Percentiles rank a stretch among this genome's conserved stretches.
Conservation (phyloP, 352 stramenopile genomes). For the Globisporangium barbulae region DNA sequence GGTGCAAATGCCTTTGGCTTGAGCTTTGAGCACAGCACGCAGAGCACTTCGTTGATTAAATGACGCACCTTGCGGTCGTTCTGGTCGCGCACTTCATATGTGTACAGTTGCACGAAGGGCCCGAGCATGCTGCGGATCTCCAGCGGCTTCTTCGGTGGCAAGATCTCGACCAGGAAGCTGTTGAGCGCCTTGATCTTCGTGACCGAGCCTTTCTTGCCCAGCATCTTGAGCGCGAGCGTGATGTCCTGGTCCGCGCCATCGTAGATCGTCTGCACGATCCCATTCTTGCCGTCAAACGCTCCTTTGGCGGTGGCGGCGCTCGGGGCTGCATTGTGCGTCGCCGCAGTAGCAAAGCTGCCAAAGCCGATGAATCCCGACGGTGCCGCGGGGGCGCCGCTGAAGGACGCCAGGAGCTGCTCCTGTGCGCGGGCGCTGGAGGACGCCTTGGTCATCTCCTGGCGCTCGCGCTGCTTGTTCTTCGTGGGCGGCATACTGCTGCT, state of each 20-base stretch:
- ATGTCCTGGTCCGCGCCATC: conserved; percentile 78
- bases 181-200: conserved; percentile 82
- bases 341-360: conserved; percentile 46
- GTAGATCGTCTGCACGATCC: conserved; percentile 57
- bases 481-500: conserved; percentile 39
- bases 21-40: conserved; percentile 52
- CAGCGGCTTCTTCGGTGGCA: conserved; percentile 52
- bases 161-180: conserved; percentile 50
- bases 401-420: conserved; percentile 45
- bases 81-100: conserved; percentile 77
- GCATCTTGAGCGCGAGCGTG: conserved; percentile 77
- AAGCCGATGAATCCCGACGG: conserved; percentile 69
- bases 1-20: conserved; percentile 64
- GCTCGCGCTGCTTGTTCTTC: conserved; percentile 89
- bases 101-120: conserved; percentile 76
- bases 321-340: conserved; percentile 10
- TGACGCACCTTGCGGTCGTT: conserved; percentile 83
- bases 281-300: conserved; percentile 2
- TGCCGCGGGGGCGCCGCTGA: conserved; percentile 11
- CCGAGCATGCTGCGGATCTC: conserved; percentile 72
- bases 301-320: conserved; percentile 17
- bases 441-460: conserved; percentile 76
- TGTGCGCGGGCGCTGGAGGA: conserved; percentile 79
- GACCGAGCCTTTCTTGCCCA: conserved; percentile 77
- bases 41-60: conserved; percentile 71